These are phyloP conservation scores for Echria macrotheca DNA, from an alignment of 495 filamentous ascomycete genomes.

Conservation along the genomic window DNA sequence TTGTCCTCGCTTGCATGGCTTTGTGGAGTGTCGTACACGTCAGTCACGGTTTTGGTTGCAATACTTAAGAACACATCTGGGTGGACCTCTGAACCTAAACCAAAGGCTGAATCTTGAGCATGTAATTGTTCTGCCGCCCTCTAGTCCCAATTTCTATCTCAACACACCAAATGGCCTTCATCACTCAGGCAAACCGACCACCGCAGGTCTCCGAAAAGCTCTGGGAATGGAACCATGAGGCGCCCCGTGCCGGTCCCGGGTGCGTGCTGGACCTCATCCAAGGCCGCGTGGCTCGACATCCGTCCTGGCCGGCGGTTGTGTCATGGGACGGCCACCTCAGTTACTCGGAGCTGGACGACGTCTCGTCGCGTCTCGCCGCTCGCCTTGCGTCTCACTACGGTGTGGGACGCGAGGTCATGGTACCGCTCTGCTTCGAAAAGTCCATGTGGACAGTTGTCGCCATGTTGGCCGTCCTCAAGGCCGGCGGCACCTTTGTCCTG, in stretches of 20 bases:
- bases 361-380: not conserved
- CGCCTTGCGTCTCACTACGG: not conserved
- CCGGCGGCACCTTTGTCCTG: not conserved
- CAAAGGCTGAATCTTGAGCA: too few relatives aligned
- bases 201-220: too few relatives aligned
- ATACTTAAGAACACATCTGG: too few relatives aligned
- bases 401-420: constrained; percentile 2
- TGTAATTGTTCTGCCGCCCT: too few relatives aligned
- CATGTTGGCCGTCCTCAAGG: not conserved
- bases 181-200: too few relatives aligned
- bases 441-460: not conserved
- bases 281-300: not conserved
- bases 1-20: too few relatives aligned
- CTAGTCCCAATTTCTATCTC: too few relatives aligned
- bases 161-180: too few relatives aligned
- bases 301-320: not conserved
- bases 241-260: constrained; percentile 5
- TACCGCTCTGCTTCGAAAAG: not conserved
- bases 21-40: too few relatives aligned
- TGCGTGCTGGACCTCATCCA: not conserved
- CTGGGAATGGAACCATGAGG: not conserved
- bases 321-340: not conserved
- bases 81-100: too few relatives aligned
- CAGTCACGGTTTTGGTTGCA: too few relatives aligned
- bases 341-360: not conserved